Evolutionary conservation across 495 filamentous ascomycete species (phyloP).

Genomic region (Poronia punctata): DNA sequence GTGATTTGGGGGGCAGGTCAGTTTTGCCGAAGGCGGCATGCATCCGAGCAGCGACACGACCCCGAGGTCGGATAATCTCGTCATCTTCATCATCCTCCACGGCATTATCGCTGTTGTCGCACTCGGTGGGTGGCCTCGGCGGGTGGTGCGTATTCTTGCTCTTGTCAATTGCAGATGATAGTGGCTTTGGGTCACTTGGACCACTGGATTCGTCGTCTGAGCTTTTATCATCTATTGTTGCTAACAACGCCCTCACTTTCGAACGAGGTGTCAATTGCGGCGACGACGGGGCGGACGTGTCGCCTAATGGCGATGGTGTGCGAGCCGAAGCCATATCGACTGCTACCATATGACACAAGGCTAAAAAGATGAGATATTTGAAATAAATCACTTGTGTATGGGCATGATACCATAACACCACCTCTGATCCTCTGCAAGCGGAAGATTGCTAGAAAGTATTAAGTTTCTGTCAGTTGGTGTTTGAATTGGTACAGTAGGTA

Average conservation of each 20-base stretch:
- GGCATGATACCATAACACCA: no score
- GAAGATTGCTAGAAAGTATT: no score
- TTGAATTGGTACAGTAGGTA: no score
- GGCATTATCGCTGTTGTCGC: slow-evolving; percentile 26
- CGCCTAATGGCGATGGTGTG: slow-evolving; percentile 28
- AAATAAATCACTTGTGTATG: slow-evolving; percentile 8
- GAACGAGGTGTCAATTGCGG: slow-evolving; percentile 54
- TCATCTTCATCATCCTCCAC: slow-evolving; percentile 42
- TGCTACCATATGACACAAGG: slow-evolving; percentile 11
- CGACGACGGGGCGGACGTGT: slow-evolving; percentile 20
- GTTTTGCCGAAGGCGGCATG: slow-evolving; percentile 29
- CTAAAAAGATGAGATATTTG: slow-evolving; percentile 4
- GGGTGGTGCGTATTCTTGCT: slow-evolving; percentile 6
- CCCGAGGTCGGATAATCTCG: slow-evolving; percentile 53
- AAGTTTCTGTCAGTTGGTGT: no score
- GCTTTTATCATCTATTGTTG: slow-evolving; percentile 51
- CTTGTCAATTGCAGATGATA: slow-evolving; percentile 12
- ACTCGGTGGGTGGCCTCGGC: slow-evolving; percentile 1
- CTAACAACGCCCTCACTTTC: slow-evolving; percentile 65
- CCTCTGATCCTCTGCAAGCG: no score
- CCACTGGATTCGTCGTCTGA: slow-evolving; percentile 39
- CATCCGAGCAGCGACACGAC: slow-evolving; percentile 66
- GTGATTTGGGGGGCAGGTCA: background rate
- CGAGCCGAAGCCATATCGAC: slow-evolving; percentile 38
- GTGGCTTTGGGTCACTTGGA: slow-evolving; percentile 10